phyloP scores from a whole-genome alignment of 768 basidiomycete genomes.

The Tricholoma matsutake region DNA sequence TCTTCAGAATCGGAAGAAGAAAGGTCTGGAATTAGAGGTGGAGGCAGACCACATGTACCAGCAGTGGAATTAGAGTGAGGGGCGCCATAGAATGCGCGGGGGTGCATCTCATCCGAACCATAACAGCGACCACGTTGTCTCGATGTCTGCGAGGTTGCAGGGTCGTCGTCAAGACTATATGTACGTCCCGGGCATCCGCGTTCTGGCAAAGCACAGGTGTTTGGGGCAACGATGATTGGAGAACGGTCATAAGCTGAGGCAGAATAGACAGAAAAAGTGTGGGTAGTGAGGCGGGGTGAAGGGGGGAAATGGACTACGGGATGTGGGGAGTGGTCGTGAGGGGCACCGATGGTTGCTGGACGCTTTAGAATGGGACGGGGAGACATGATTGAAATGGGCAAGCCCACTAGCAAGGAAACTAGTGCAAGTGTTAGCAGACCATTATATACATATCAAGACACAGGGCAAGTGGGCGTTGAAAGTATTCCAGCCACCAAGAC shows the following conservation, averaged over 20 bases:
- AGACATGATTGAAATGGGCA: too few relatives aligned
- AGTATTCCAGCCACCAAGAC: not conserved
- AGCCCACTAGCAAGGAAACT: slow-evolving; percentile 2
- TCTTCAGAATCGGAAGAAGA: slow-evolving; percentile 66
- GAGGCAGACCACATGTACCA: slow-evolving; percentile 29
- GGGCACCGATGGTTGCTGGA: slow-evolving; percentile 23
- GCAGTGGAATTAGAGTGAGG: slow-evolving; percentile 13
- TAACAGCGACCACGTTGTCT: slow-evolving; percentile 18
- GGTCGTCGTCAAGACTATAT: slow-evolving; percentile 46
- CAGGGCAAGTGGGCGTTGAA: not conserved
- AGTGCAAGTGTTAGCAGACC: slow-evolving; percentile 17
- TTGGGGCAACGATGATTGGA: slow-evolving; percentile 71
- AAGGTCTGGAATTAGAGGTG: slow-evolving; percentile 58
- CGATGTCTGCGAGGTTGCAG: slow-evolving; percentile 4
- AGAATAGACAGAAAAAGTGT: slow-evolving; percentile 51
- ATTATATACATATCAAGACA: slow-evolving; percentile 10
- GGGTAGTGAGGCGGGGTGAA: slow-evolving; percentile 45
- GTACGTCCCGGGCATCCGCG: slow-evolving; percentile 76
- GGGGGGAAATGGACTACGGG: slow-evolving; percentile 49
- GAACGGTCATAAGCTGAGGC: slow-evolving; percentile 73
- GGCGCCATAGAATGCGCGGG: slow-evolving; percentile 30
- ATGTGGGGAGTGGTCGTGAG: slow-evolving; percentile 16
- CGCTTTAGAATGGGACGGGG: slow-evolving; percentile 64
- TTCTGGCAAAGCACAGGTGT: slow-evolving; percentile 73
- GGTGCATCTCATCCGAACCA: slow-evolving; percentile 43